Evolutionary conservation across 176 grass and related monocot genomes (phyloP).

Genomic region (Oryza rufipogon): DNA sequence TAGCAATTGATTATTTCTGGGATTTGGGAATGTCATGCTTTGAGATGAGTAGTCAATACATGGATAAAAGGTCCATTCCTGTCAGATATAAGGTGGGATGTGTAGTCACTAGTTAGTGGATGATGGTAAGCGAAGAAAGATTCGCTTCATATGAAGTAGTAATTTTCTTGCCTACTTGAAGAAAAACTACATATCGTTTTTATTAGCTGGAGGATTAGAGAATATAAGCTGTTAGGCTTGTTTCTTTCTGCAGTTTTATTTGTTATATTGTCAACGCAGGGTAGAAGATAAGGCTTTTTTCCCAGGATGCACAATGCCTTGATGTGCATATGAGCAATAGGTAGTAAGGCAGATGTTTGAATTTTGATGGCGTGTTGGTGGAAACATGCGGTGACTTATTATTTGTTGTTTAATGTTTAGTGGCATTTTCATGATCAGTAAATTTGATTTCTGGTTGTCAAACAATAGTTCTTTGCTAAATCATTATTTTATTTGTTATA

Average conservation of each 20-base stretch:
- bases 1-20: neutral
- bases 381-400: neutral
- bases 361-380: neutral
- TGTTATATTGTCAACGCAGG: no score
- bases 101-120: neutral
- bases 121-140: neutral
- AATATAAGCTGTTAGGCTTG: neutral
- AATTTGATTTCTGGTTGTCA: neutral
- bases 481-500: neutral
- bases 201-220: neutral
- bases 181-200: neutral
- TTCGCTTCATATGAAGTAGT: neutral
- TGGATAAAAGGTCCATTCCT: neutral
- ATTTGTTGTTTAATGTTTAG: neutral
- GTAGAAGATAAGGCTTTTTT: neutral
- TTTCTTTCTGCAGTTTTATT: neutral
- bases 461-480: neutral
- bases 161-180: neutral
- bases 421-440: neutral
- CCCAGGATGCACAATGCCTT: neutral
- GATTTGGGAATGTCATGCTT: constrained; percentile 10
- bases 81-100: neutral
- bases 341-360: neutral
- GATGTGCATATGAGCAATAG: constrained; percentile 2
- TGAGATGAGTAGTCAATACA: neutral